Conservation (phyloP, 2,329 filamentous ascomycete genomes). For the Sphaerostilbella broomeana region DNA sequence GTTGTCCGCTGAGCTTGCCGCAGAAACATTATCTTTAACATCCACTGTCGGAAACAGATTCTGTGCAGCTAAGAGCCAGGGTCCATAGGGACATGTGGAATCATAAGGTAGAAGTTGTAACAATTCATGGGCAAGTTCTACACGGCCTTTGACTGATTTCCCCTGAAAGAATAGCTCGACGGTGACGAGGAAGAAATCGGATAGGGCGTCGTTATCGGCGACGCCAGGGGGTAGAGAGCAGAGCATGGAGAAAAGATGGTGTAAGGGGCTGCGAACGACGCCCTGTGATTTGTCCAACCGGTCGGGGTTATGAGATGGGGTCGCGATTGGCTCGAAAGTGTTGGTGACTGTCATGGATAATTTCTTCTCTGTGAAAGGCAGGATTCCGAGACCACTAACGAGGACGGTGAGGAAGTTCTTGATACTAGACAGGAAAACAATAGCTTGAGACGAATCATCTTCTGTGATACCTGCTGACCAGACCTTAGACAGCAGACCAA, state of each 20-base stretch:
- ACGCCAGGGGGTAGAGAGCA: conserved; percentile 42
- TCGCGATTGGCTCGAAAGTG: conserved; percentile 55
- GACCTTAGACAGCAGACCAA: conserved; percentile 61
- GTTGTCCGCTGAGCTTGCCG: conserved; percentile 22
- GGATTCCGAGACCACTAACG: conserved; percentile 45
- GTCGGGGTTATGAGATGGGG: conserved; percentile 56
- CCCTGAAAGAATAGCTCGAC: conserved; percentile 53
- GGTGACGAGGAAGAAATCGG: conserved; percentile 41
- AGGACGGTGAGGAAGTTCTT: conserved; percentile 44
- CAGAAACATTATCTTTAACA: conserved; percentile 10
- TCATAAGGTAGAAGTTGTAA: conserved; percentile 43
- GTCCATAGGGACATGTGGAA: conserved; percentile 38
- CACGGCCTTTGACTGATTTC: conserved; percentile 37
- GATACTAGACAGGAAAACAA: conserved; percentile 50
- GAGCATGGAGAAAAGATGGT: conserved; percentile 59
- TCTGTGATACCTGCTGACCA: conserved; percentile 45
- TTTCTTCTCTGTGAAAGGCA: conserved; percentile 58
- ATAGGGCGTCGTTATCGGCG: conserved; percentile 40
- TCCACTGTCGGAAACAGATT: conserved; percentile 39
- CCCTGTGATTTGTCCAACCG: conserved; percentile 46
- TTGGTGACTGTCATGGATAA: conserved; percentile 45
- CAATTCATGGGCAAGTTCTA: conserved; percentile 45
- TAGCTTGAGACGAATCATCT: conserved; percentile 37
- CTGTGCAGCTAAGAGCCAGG: conserved; percentile 46
- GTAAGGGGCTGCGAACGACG: conserved; percentile 51